Evolutionary conservation across 495 filamentous ascomycete species (phyloP), one percentile per base, ranked within the genome.

Genomic region (Mytilinidion resinicola): DNA sequence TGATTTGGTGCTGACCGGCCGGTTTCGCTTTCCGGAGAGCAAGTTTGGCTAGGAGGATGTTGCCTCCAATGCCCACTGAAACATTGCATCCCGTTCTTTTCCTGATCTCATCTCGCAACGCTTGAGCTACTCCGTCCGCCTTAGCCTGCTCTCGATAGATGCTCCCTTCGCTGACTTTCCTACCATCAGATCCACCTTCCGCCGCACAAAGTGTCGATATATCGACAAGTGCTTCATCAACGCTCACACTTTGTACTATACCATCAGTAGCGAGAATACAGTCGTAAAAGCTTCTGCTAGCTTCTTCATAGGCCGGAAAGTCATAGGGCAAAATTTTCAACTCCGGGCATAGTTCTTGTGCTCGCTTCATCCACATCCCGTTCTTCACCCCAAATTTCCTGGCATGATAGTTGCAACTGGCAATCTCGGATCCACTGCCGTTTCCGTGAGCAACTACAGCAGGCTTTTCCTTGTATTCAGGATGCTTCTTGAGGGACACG

Each of bases 281-380:
- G 51, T 85, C 82, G 62, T 98, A 98, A 64, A 98, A 97, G 20
- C 80, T 79, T 49, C 82, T 78, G 66, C 93, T 97, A 1, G 91
- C 91, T 61, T 91, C 88, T 73, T 97, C 95, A 61, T 98, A 98
- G 0, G 82, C 90, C 6, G 86, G 85, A 65, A 96, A 97, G 65
- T 98, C 92, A 62, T 98, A 98, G 0, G 89, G 88, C 36, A 98
- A 68, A 5, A 95, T 81, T 60, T 91, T 88, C 33, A 98, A 78
- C 17, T 90, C 82, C 0, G 91, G 86, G 70, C 91, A 98, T 11
- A 90, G 73, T 59, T 91, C 83, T 61, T 85, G 77, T 3, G 95
- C 93, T 33, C 80, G 77, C 66, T 91, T 91, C 91, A 98, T 96
- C 93, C 93, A 98, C 95, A 96, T 96, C 9, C 95, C 93, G 60